phyloP scores from a whole-genome alignment of 1,139 yeast genomes.

The Kodamaea arcana region DNA sequence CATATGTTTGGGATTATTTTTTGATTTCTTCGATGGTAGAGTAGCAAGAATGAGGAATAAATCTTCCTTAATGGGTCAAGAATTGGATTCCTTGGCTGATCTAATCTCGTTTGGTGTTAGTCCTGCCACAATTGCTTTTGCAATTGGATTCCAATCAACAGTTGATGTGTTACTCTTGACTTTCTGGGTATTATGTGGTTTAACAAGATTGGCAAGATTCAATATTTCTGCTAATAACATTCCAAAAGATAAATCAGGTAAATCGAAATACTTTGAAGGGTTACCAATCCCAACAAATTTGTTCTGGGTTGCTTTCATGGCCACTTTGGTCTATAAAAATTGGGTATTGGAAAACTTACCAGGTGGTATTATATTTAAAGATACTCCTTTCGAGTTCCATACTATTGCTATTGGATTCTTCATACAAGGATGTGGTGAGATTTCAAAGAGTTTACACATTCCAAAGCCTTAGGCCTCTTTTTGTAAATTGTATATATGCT shows the following conservation, averaged over 20 bases:
- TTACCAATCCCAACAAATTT: constrained; percentile 91
- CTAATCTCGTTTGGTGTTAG: constrained; percentile 89
- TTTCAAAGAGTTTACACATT: constrained; percentile 82
- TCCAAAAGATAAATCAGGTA: constrained; percentile 83
- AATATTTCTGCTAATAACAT: constrained; percentile 90
- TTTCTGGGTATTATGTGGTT: constrained; percentile 88
- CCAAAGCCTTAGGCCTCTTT: constrained; percentile 81
- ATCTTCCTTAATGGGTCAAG: constrained; percentile 94
- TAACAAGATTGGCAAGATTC: constrained; percentile 90
- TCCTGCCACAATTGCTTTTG: constrained; percentile 89
- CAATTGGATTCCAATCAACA: constrained; percentile 83
- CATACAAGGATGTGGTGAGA: constrained; percentile 85
- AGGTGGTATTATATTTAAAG: constrained; percentile 55
- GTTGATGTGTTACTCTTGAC: constrained; percentile 72
- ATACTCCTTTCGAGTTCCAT: constrained; percentile 67
- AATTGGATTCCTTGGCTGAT: constrained; percentile 93
- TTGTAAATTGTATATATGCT: too few species aligned
- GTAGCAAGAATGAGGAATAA: constrained; percentile 94
- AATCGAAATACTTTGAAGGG: constrained; percentile 85
- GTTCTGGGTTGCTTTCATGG: constrained; percentile 69
- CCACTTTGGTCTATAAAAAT: constrained; percentile 53
- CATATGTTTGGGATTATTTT: constrained; percentile 82
- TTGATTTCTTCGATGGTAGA: constrained; percentile 94
- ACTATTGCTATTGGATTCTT: constrained; percentile 61
- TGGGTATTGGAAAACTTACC: constrained; percentile 53